These are phyloP conservation scores for Termitomyces sp. DNA, from an alignment of 768 basidiomycete genomes.

Conservation along the genomic window DNA sequence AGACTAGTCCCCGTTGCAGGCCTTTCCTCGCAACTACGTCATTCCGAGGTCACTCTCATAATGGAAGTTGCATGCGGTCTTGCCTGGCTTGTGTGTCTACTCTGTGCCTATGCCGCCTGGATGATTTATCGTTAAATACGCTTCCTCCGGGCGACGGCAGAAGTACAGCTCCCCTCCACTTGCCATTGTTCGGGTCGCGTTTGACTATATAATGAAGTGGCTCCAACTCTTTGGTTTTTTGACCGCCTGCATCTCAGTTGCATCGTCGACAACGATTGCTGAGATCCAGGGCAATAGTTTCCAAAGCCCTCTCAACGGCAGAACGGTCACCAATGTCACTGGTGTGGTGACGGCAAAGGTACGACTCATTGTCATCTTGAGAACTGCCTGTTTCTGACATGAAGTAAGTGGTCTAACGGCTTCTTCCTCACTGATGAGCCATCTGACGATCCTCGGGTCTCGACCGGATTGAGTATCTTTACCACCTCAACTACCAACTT, in stretches of 20 bases:
- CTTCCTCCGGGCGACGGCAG: not conserved
- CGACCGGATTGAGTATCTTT: constrained; percentile 49
- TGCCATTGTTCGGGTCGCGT: not conserved
- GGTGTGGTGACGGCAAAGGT: constrained; percentile 56
- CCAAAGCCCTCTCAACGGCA: constrained; percentile 41
- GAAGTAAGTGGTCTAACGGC: constrained; percentile 37
- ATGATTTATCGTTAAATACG: constrained; percentile 2
- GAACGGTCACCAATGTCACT: constrained; percentile 42
- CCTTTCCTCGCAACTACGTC: not conserved
- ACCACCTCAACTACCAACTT: constrained; percentile 34
- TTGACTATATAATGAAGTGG: constrained; percentile 24
- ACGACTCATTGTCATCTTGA: constrained; percentile 1
- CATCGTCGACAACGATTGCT: constrained; percentile 33
- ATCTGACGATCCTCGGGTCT: constrained; percentile 40
- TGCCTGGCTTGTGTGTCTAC: constrained; percentile 2
- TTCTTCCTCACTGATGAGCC: constrained; percentile 46
- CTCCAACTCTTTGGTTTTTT: constrained; percentile 26
- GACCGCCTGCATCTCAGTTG: constrained; percentile 24
- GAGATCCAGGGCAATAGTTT: constrained; percentile 52
- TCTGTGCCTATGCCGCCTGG: not conserved
- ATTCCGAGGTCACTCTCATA: not conserved
- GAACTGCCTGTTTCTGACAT: not conserved
- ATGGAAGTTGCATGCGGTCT: constrained; percentile 15
- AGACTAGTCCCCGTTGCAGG: too few species aligned
- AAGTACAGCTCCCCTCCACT: not conserved